Evolutionary conservation across 73 alveolate genomes (phyloP), one percentile per base, ranked within the genome.

Genomic region (Paramecium biaurelia): DNA sequence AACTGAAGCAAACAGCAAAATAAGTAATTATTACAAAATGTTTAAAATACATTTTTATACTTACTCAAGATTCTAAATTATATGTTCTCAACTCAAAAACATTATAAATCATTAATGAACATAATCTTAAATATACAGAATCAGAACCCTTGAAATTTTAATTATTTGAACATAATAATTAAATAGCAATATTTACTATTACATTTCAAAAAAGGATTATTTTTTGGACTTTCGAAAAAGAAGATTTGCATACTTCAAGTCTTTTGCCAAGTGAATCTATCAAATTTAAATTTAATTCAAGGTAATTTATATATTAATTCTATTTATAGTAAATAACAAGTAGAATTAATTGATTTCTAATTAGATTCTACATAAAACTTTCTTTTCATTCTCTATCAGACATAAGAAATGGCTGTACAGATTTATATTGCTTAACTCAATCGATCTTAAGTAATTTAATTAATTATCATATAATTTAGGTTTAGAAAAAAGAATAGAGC

Each of bases 91-190:
- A 26, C 26, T 63, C 84, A 2, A 63, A 63, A 26, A 23, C 84
- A 23, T 32, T 63, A 12, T 63, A 63, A 63, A 24, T 63, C 4
- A 63, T 63, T 7, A 63, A 63, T 63, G 84, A 63, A 63, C 84
- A 63, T 32, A 63, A 63, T 63, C 84, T 63, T 26, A 63, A 63
- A 63, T 63, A 63, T 32, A 63, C 84, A 30, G 84, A 63, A 32
- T 63, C 41, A 23, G 84, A 63, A 10, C 84, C 84, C 2, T 30
- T 63, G 12, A 63, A 24, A 24, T 63, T 63, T 63, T 30, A 30
- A 26, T 32, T 63, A 12, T 32, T 30, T 63, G 84, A 63, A 26
- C 84, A 10, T 30, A 63, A 63, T 30, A 53, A 53, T 53, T 7
- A 63, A 26, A 30, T 63, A 3, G 49, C 43, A 0, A 10, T 63